Evolutionary conservation across 805 yeast genomes (phyloP), one percentile per base, ranked within the genome.

Genomic region (Cyberlindnera meyerae): DNA sequence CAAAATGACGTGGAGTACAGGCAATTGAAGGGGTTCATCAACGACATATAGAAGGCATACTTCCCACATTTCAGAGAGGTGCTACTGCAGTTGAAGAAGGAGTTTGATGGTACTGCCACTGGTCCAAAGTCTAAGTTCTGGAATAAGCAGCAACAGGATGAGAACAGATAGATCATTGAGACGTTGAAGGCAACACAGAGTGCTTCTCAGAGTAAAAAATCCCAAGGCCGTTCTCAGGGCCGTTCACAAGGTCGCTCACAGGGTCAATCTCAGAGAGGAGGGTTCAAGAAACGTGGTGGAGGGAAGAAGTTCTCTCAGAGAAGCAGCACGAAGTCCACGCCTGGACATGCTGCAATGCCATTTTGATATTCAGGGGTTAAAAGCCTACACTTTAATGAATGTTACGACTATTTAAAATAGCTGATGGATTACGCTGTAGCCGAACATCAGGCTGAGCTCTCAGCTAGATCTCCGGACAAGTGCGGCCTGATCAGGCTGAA

Each of bases 1-100:
- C 63, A 66, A 3, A 69, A 66, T 12, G 67, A 68, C 30, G 54
- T 49, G 13, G 80, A 68, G 27, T 81, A 65, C 52, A 56, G 62
- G 6, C 54, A 50, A 33, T 47, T 76, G 32, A 71, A 35, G 15
- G 55, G 53, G 4, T 38, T 53, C 15, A 65, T 58, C 24, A 34
- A 25, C 28, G 37, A 24, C 12, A 46, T 43, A 25, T 57, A 52
- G 26, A 51, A 21, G 51, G 56, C 24, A 3, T 51, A 56, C 43
- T 74, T 68, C 47, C 48, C 47, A 27, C 49, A 58, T 40, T 73
- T 74, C 54, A 66, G 64, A 37, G 58, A 58, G 18, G 32, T 55
- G 16, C 52, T 74, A 31, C 50, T 15, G 2, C 47, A 40, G 36
- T 29, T 52, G 29, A 44, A 43, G 27, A 25, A 17, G 14, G 34